A percentile compares a stretch with the other conserved stretches of the same genome.
These are phyloP conservation scores for Teunomyces gatunensis DNA, from an alignment of 805 yeast species.

Conservation along the genomic window DNA sequence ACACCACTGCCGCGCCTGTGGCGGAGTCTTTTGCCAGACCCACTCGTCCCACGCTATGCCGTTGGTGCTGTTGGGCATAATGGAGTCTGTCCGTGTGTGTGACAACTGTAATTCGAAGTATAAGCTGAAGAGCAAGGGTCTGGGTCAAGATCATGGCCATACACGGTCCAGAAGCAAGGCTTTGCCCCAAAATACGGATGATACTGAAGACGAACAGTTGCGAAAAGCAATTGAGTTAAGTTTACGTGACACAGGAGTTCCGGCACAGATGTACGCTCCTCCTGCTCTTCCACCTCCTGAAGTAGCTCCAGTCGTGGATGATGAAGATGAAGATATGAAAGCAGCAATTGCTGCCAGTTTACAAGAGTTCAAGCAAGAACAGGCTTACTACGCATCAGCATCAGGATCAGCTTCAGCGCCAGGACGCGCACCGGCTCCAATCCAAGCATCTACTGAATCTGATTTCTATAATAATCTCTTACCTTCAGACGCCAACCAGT, in stretches of 20 bases:
- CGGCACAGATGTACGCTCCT: constrained; percentile 10
- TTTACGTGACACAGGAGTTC: constrained; percentile 42
- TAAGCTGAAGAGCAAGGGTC: constrained; percentile 15
- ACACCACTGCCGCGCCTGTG: constrained; percentile 97
- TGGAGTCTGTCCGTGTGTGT: constrained; percentile 89
- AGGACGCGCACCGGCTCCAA: constrained; percentile 5
- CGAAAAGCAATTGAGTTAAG: constrained; percentile 77
- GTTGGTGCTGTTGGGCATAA: constrained; percentile 80
- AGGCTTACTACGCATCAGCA: constrained; percentile 6
- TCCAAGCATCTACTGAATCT: constrained; percentile 18
- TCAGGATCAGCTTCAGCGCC: constrained; percentile 3
- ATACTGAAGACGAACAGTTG: constrained; percentile 73
- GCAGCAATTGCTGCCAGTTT: constrained; percentile 94
- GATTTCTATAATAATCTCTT: constrained; percentile 29
- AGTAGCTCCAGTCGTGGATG: constrained; percentile 28
- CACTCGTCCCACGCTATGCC: constrained; percentile 76
- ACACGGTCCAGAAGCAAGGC: constrained; percentile 1
- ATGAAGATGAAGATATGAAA: constrained; percentile 77
- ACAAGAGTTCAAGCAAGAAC: constrained; percentile 56
- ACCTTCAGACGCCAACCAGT: constrained; percentile 16
- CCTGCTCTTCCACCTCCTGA: constrained; percentile 17
- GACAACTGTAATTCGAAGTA: constrained; percentile 79
- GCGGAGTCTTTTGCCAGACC: constrained; percentile 85
- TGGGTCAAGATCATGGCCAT: constrained; percentile 5
- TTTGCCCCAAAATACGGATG: constrained; percentile 19